Percentiles rank a stretch among this genome's conserved stretches.
Conservation (phyloP, 805 yeast genomes). For the Ascoidea asiatica region DNA sequence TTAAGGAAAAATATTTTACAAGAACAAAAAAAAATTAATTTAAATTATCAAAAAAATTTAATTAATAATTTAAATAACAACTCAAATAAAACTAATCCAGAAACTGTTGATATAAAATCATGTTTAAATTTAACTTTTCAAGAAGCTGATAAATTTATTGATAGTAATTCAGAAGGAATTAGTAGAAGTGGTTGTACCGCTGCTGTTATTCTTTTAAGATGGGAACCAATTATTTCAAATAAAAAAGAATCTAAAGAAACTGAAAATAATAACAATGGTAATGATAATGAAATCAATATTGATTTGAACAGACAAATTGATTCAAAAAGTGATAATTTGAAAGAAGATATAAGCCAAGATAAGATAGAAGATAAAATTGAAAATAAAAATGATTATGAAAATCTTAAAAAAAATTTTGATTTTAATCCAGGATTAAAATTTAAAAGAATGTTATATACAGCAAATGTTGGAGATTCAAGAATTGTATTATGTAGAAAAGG, state of each 20-base stretch:
- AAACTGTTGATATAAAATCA: slow-evolving; percentile 38
- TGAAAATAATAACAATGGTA: background rate
- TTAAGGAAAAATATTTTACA: slow-evolving; percentile 44
- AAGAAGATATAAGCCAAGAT: slow-evolving; percentile 25
- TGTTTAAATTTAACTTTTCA: slow-evolving; percentile 57
- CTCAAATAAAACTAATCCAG: background rate
- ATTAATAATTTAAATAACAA: background rate
- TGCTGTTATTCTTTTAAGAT: slow-evolving; percentile 79
- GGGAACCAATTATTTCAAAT: slow-evolving; percentile 42
- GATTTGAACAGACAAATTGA: no score
- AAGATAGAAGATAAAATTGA: background rate
- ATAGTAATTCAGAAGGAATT: slow-evolving; percentile 29
- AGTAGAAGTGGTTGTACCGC: slow-evolving; percentile 91
- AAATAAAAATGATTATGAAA: slow-evolving; percentile 1
- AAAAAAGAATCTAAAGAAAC: background rate
- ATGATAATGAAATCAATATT: slow-evolving; percentile 4
- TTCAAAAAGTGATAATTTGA: background rate
- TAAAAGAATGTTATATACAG: slow-evolving; percentile 73
- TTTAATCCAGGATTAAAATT: slow-evolving; percentile 36
- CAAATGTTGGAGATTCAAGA: slow-evolving; percentile 91
- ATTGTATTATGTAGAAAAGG: slow-evolving; percentile 65
- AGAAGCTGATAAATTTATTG: slow-evolving; percentile 61
- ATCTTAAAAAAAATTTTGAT: slow-evolving; percentile 22
- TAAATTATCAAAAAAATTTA: background rate
- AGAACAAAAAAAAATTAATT: slow-evolving; percentile 4